Base-by-base conservation (phyloP, 768 basidiomycete genomes). In the Pleurotus giganteus region DNA sequence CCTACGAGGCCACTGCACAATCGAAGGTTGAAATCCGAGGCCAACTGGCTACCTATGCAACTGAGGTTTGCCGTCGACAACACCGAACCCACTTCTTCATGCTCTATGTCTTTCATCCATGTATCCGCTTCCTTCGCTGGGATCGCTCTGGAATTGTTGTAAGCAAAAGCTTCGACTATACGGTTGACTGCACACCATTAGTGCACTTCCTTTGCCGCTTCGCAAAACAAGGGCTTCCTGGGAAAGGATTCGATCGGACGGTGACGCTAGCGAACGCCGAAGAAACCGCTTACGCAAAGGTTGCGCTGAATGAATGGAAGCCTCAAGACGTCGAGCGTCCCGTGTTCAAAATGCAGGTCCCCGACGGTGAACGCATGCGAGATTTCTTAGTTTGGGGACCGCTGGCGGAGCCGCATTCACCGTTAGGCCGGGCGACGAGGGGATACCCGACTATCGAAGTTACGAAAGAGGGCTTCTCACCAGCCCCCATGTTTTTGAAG, bases 71-170 rank as follows among this genome's bases (percentile, higher is more conserved):
- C 32, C 42, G 57, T 17, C 57, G 62, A 13, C 73, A 72, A 49
- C 61, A 64, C 41, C 68, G 72, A 4, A 56, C 53, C 0, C 65
- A 60, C 36, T 34, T 56, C 3, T 73, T 70, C 58, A 60, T 66
- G 0, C 27, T 72, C 44, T 61, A 58, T 29, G 54, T 75, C 21
- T 59, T 43, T 12, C 64, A 66, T 26, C 54, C 57, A 0, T 52
- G 44, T n/a, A 67, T 58, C 4, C 65, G 71, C 1, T 56, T 74
- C 34, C 60, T 75, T 19, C 61, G 66, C 6, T 62, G 64, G 58
- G 74, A 74, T 51, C 63, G 72, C 4, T 52, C 68, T 0, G 74
- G 69, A 4, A 60, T 57, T 0, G 58, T 73, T 9, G 68, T 70
- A 8, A 60, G 69, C 1, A 52, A 54, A 23, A 15, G 47, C 0